phyloP scores from a whole-genome alignment of 2,329 filamentous ascomycete genomes.

The Aspergillus tamarii region DNA sequence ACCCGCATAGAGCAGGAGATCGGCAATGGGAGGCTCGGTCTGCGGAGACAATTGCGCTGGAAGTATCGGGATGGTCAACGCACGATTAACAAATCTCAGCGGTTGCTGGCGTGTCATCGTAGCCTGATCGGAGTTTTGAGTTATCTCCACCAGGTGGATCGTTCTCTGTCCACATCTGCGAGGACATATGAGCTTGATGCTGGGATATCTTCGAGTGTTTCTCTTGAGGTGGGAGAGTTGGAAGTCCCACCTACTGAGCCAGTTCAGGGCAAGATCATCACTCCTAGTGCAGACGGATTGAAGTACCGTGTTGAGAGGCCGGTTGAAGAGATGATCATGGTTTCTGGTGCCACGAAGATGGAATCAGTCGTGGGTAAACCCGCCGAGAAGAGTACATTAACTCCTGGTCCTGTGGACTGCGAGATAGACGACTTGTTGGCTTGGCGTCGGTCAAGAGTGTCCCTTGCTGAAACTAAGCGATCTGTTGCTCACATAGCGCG shows the following conservation, averaged over 20 bases:
- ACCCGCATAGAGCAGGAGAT: slow-evolving; percentile 24
- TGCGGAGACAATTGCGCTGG: slow-evolving; percentile 25
- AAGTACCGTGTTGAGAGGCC: neutral
- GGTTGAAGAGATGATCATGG: neutral
- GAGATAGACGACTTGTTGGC: neutral
- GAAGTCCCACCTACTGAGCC: neutral
- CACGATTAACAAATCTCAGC: slow-evolving; percentile 19
- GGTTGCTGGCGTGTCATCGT: slow-evolving; percentile 22
- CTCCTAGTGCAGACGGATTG: neutral
- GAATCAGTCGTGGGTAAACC: neutral
- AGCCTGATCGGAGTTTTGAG: slow-evolving; percentile 24
- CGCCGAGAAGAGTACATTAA: neutral
- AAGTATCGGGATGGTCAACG: slow-evolving; percentile 18
- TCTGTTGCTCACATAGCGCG: neutral
- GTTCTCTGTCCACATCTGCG: neutral
- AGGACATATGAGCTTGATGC: slow-evolving; percentile 13
- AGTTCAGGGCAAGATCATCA: neutral
- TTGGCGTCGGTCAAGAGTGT: neutral
- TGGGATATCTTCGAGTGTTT: neutral
- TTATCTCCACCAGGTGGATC: slow-evolving; percentile 16
- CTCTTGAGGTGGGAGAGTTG: neutral
- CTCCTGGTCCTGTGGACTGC: neutral
- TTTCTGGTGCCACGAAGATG: neutral
- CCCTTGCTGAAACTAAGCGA: neutral
- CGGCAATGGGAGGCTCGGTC: slow-evolving; percentile 19